phyloP scores from a whole-genome alignment of 208 protist species.

The Porcisia hertigi region DNA sequence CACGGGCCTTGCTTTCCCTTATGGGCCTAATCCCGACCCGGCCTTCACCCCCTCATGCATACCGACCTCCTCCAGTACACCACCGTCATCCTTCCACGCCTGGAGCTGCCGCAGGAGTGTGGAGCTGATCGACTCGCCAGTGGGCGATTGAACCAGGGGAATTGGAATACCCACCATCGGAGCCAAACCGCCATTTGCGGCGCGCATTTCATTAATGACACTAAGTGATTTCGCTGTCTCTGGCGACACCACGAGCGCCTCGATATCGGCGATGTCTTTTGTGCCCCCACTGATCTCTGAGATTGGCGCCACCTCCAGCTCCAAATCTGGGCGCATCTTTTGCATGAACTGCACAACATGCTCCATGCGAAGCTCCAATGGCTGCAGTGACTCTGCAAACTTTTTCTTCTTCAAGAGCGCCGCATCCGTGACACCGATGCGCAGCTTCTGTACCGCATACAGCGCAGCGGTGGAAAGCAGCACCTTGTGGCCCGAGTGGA shows the following conservation, averaged over 20 bases:
- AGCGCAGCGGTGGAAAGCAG: slow-evolving; percentile 80
- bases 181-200: slow-evolving; percentile 39
- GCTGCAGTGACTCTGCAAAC: slow-evolving; percentile 65
- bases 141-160: slow-evolving; percentile 56
- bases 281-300: slow-evolving; percentile 72
- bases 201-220: slow-evolving; percentile 70
- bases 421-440: slow-evolving; percentile 70
- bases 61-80: not conserved
- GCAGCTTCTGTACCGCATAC: slow-evolving; percentile 56
- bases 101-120: slow-evolving; percentile 51
- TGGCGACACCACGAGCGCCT: slow-evolving; percentile 80
- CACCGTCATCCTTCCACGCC: not conserved
- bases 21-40: too few species aligned
- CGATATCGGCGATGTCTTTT: slow-evolving; percentile 51
- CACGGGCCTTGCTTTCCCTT: not conserved
- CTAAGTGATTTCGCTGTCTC: slow-evolving; percentile 65
- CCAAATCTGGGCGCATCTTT: slow-evolving; percentile 54
- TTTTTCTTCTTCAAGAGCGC: slow-evolving; percentile 68
- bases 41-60: not conserved
- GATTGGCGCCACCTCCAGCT: slow-evolving; percentile 69
- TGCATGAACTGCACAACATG: slow-evolving; percentile 56
- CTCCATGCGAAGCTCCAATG: slow-evolving; percentile 56
- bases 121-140: slow-evolving; percentile 62
- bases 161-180: slow-evolving; percentile 60
- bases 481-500: slow-evolving; percentile 90